Evolutionary conservation across 768 basidiomycete species (phyloP).

Genomic region (Ephemerocybe angulata): DNA sequence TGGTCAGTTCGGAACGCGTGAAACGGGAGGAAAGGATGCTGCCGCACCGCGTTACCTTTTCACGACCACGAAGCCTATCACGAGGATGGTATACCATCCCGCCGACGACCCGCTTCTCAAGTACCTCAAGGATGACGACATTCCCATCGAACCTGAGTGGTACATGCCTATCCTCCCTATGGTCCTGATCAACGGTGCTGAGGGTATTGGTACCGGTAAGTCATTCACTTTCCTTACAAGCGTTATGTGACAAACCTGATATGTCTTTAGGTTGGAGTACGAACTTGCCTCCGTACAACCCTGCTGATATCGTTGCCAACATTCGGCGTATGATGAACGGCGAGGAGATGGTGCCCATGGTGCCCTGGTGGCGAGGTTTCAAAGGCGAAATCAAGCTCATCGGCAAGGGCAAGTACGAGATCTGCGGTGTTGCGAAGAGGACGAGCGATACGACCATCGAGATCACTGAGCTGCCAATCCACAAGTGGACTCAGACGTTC

Average conservation of each 20-base stretch:
- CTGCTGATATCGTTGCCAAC: conserved; percentile 84
- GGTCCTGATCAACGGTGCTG: conserved; percentile 89
- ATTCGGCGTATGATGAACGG: conserved; percentile 81
- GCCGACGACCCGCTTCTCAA: conserved; percentile 84
- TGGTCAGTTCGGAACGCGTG: conserved; percentile 96
- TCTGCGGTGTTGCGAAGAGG: conserved; percentile 70
- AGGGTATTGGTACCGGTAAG: conserved; percentile 95
- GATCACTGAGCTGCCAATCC: conserved; percentile 92
- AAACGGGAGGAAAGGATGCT: conserved; percentile 91
- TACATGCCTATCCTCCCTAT: conserved; percentile 90
- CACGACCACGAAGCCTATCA: conserved; percentile 72
- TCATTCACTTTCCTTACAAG: not conserved
- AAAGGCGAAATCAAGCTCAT: conserved; percentile 79
- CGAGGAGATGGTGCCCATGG: conserved; percentile 81
- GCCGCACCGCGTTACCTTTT: conserved; percentile 96
- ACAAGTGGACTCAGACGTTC: conserved; percentile 91
- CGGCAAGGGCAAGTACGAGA: conserved; percentile 83
- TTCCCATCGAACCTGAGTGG: conserved; percentile 87
- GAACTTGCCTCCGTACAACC: conserved; percentile 87
- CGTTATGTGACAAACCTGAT: not conserved
- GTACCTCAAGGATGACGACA: conserved; percentile 82
- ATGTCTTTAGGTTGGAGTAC: conserved; percentile 89
- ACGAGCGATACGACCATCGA: conserved; percentile 86
- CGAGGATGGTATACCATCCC: conserved; percentile 75
- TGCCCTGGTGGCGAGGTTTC: conserved; percentile 98